Base-by-base conservation (phyloP, 257 asterid genomes). In the Jacaranda mimosifolia region DNA sequence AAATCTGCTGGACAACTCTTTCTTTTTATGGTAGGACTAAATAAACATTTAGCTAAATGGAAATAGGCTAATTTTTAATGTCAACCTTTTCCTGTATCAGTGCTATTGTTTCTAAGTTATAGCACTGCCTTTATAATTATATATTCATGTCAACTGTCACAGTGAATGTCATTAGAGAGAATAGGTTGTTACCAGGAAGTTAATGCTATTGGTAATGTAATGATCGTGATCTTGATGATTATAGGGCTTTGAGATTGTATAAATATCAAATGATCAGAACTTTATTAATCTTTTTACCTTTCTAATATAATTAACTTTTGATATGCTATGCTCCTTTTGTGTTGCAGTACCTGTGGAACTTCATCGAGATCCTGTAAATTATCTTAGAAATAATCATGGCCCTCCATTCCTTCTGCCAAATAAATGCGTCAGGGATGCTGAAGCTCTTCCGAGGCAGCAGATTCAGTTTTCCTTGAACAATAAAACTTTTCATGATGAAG, bases 341-440 rank as follows among this genome's bases (percentile, higher is more conserved):
- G 68, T 17, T 80, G 82, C 91, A 87, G 96, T 85, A 38, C 88
- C 96, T 3, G 78, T 80, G 71, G 88, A 88, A 60, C 88, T 82
- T 78, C 84, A 81, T 66, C 80, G 72, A 13, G 88, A 85, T 79
- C 90, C 90, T 15, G 86, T 85, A 77, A 87, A 90, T 81, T 87
- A 86, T 89, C 86, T 90, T 51, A 94, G 87, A 67, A 86, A 79
- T 55, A 86, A 85, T 79, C 81, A 77, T 19, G 71, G 70, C 38
- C 66, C 85, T 32, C 85, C 87, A 35, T 77, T 80, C 39, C 85
- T 80, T 60, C 68, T 58, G 66, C 89, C 87, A 67, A 86, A 83
- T 72, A 89, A 87, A 83, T 67, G 81, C 68, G 81, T 74, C 71
- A 77, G 83, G 75, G 88, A 85, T 18, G 65, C 79, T n/a, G 94